Evolutionary conservation across 208 protist genomes (phyloP).

Genomic region (Strigomonas culicis): DNA sequence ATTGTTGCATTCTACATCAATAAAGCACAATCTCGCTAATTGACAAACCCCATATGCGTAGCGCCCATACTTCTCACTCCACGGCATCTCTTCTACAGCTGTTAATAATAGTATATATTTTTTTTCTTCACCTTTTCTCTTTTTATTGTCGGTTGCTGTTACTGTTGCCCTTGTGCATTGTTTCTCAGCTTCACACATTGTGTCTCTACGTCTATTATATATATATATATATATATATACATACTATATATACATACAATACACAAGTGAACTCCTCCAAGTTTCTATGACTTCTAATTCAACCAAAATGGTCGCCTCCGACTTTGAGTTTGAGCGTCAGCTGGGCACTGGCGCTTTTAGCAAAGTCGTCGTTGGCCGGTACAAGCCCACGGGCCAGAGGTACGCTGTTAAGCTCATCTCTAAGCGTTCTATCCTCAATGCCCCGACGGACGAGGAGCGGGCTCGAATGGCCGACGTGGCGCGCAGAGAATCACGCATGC

Average conservation of each 20-base stretch:
- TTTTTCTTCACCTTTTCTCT: slow-evolving; percentile 16
- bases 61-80: too few relatives aligned
- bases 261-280: slow-evolving; percentile 2
- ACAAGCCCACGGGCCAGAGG: slow-evolving; percentile 51
- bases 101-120: slow-evolving; percentile 9
- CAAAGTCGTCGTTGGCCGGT: slow-evolving; percentile 76
- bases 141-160: slow-evolving; percentile 4
- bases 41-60: too few relatives aligned
- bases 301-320: slow-evolving; percentile 53
- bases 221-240: not conserved
- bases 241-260: slow-evolving; percentile 10
- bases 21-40: too few relatives aligned
- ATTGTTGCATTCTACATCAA: too few relatives aligned
- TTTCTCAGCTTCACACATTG: not conserved
- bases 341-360: slow-evolving; percentile 86
- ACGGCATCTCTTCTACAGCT: too few relatives aligned
- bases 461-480: slow-evolving; percentile 84
- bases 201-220: not conserved
- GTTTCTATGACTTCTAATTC: not conserved
- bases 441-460: slow-evolving; percentile 79
- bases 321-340: slow-evolving; percentile 73
- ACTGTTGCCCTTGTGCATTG: not conserved
- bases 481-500: slow-evolving; percentile 76
- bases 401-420: slow-evolving; percentile 88
- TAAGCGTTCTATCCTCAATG: slow-evolving; percentile 79